Base-by-base conservation (phyloP, 2,329 filamentous ascomycete species). In the Celoporthe dispersa region DNA sequence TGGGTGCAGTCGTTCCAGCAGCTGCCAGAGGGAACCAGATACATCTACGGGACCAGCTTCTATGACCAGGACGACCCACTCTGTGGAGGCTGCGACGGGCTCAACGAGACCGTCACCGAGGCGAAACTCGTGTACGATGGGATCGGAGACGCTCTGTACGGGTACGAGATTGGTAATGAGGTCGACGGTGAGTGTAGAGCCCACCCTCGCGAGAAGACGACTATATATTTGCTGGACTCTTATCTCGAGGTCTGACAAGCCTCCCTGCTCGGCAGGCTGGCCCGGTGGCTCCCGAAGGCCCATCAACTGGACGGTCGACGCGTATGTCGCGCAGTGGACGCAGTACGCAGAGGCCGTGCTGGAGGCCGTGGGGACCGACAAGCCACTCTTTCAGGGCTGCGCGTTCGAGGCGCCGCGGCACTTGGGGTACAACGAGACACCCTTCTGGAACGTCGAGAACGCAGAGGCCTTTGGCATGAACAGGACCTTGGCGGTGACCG, bases 351-450 rank as follows among this genome's bases (percentile, higher is more conserved):
- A 68, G 37, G 31, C 59, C 8, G 59, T 61, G 35, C 33, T 35
- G 22, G 33, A 37, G 14, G 67, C 67, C 1, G 51, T 68, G 6
- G 67, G 67, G 22, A 39, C 33, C 11, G 25, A 44, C 2, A 51
- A 60, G 67, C 67, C 67, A 44, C 61, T 68, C 14, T 68, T 65
- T 11, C 67, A 68, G 44, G 67, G 67, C 28, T 68, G 67, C 57
- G 60, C 51, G 1, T 68, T 68, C 8, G 64, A 62, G n/a, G 67
- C 67, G n/a, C 67, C 67, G 35, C 67, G 67, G 11, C 16, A 65
- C n/a, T 28, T 68, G 14, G 37, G 64, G 1, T 59, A 53, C 11
- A 55, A 63, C 14, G 57, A 65, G 8, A 60, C 28, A 8, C 64
- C 67, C 11, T 39, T 68, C 28, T 68, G 67, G 67, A 68, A 66